Evolutionary conservation across 257 asterid species (phyloP).

Genomic region (Fraxinus pennsylvanica): DNA sequence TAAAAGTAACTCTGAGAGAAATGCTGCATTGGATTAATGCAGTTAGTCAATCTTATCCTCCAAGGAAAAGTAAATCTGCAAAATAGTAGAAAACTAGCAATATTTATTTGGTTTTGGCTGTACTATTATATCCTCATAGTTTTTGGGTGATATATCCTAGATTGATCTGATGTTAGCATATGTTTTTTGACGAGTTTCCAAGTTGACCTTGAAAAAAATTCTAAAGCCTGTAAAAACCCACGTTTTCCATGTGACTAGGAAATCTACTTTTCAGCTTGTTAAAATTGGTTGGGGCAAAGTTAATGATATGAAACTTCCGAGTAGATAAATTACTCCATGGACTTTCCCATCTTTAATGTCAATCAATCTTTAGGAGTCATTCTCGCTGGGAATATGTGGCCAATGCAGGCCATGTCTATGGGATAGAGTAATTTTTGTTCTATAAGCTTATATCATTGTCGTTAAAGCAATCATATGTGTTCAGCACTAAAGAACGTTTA

Average conservation of each 20-base stretch:
- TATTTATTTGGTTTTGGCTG: not conserved
- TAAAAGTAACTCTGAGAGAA: not conserved
- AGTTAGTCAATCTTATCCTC: not conserved
- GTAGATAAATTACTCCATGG: not conserved
- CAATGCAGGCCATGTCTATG: not conserved
- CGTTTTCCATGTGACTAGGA: not conserved
- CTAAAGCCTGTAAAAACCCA: not conserved
- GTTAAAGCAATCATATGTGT: not conserved
- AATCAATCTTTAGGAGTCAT: not conserved
- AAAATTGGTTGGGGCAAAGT: not conserved
- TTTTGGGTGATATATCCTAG: not conserved
- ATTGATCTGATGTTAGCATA: not conserved
- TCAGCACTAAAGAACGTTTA: constrained; percentile 4
- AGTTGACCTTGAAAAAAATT: not conserved
- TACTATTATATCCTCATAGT: not conserved
- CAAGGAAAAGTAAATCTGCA: not conserved
- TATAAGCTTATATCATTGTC: not conserved
- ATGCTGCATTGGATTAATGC: not conserved
- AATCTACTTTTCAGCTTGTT: not conserved
- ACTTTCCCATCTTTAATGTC: not conserved
- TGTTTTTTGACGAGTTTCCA: not conserved
- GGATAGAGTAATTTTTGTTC: not conserved
- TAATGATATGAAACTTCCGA: not conserved
- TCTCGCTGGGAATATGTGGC: not conserved
- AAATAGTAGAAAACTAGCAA: not conserved